Percentiles rank a stretch among this genome's conserved stretches.
phyloP scores from a whole-genome alignment of 2,329 filamentous ascomycete genomes.

The Fusarium vanettenii region DNA sequence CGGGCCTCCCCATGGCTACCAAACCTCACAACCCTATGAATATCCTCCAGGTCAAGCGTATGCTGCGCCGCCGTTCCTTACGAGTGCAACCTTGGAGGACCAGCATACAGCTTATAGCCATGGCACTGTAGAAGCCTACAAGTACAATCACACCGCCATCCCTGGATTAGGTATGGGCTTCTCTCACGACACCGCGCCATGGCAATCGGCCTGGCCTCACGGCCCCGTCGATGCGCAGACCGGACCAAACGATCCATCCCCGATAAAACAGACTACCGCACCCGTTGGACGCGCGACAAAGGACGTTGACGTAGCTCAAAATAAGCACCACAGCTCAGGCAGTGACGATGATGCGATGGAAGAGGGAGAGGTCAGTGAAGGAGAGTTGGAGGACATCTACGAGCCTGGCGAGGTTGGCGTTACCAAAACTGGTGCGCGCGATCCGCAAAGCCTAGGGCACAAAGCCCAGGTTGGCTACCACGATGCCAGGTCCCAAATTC shows the following conservation, averaged over 20 bases:
- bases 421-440: background rate
- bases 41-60: conserved; percentile 30
- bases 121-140: conserved; percentile 31
- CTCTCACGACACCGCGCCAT: conserved; percentile 24
- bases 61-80: conserved; percentile 9
- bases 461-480: background rate
- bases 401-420: conserved; percentile 51
- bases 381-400: conserved; percentile 69
- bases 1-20: conserved; percentile 38
- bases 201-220: conserved; percentile 30
- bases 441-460: background rate
- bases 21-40: conserved; percentile 32
- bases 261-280: background rate
- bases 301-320: background rate
- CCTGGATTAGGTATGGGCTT: conserved; percentile 50
- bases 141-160: conserved; percentile 46
- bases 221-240: conserved; percentile 5
- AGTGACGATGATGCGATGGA: conserved; percentile 56
- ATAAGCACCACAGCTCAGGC: background rate
- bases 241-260: background rate
- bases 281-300: background rate
- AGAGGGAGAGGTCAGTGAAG: conserved; percentile 83
- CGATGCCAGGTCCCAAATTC: background rate
- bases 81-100: conserved; percentile 10
- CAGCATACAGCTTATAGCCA: conserved; percentile 13